Evolutionary conservation across 2,329 filamentous ascomycete species (phyloP).

Genomic region (Biscogniauxia marginata): DNA sequence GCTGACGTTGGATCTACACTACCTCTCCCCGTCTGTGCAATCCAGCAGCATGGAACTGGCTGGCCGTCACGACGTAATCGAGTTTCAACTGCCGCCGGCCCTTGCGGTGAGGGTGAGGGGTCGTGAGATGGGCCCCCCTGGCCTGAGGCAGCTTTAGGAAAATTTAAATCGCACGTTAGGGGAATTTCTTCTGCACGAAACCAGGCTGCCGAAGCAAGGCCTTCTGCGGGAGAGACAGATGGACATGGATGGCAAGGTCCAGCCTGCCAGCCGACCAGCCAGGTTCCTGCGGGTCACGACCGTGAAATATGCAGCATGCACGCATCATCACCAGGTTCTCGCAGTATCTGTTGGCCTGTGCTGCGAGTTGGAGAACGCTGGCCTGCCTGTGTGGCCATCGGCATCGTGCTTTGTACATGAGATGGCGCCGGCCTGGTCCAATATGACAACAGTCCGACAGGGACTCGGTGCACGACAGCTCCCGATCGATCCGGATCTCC

Average conservation of each 20-base stretch:
- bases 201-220: conserved; percentile 7
- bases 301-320: conserved; percentile 22
- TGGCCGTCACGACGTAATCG: conserved; percentile 2
- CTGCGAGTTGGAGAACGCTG: not conserved
- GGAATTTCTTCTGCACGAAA: conserved; percentile 25
- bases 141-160: conserved; percentile 19
- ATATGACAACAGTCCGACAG: conserved; percentile 18
- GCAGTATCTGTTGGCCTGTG: not conserved
- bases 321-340: conserved; percentile 1
- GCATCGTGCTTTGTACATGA: conserved; percentile 6
- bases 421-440: conserved; percentile 10
- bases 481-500: conserved; percentile 25
- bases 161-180: conserved; percentile 23
- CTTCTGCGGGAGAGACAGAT: not conserved
- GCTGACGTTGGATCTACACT: conserved; percentile 3
- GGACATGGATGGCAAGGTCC: conserved; percentile 20
- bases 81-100: conserved; percentile 27
- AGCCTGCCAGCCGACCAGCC: conserved; percentile 8
- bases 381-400: conserved; percentile 2
- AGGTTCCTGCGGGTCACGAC: conserved; percentile 6
- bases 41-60: conserved; percentile 16
- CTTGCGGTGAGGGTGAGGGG: conserved; percentile 19
- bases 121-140: conserved; percentile 4
- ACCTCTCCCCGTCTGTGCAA: conserved; percentile 6
- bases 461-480: conserved; percentile 14